Conservation (phyloP, 805 yeast species). For the Yamadazyma insecticola region DNA sequence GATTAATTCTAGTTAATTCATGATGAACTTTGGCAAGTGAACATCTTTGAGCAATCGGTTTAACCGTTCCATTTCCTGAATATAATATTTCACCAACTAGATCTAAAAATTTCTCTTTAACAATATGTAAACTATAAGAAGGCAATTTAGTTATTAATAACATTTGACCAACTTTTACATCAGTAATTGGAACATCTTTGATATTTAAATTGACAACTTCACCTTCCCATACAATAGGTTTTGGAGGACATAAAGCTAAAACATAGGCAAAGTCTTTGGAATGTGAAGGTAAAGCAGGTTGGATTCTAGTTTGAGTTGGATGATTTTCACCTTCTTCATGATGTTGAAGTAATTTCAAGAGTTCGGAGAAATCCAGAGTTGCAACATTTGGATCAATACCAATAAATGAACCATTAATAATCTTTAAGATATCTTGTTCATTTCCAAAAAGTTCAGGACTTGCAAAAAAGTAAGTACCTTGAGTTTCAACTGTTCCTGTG, state of each 20-base stretch:
- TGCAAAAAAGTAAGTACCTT: constrained; percentile 79
- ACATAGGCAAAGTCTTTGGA: constrained; percentile 51
- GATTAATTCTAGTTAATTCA: constrained; percentile 63
- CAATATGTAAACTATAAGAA: constrained; percentile 46
- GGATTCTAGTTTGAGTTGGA: constrained; percentile 8
- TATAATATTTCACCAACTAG: constrained; percentile 52
- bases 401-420: constrained; percentile 35
- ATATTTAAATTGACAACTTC: constrained; percentile 54
- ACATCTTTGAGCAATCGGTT: constrained; percentile 59
- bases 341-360: constrained; percentile 15
- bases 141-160: constrained; percentile 71
- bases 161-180: constrained; percentile 64
- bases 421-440: constrained; percentile 33
- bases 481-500: constrained; percentile 65
- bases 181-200: constrained; percentile 44
- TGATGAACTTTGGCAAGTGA: constrained; percentile 69
- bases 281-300: constrained; percentile 14
- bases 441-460: constrained; percentile 49
- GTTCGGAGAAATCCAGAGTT: constrained; percentile 22
- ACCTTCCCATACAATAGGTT: constrained; percentile 92
- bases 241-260: constrained; percentile 69
- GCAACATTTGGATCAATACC: constrained; percentile 30
- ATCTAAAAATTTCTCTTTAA: constrained; percentile 53
- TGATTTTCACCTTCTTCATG: constrained; percentile 14
- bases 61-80: constrained; percentile 24